Evolutionary conservation across 2,329 filamentous ascomycete genomes (phyloP).

Genomic region (Microsporum audouinii): DNA sequence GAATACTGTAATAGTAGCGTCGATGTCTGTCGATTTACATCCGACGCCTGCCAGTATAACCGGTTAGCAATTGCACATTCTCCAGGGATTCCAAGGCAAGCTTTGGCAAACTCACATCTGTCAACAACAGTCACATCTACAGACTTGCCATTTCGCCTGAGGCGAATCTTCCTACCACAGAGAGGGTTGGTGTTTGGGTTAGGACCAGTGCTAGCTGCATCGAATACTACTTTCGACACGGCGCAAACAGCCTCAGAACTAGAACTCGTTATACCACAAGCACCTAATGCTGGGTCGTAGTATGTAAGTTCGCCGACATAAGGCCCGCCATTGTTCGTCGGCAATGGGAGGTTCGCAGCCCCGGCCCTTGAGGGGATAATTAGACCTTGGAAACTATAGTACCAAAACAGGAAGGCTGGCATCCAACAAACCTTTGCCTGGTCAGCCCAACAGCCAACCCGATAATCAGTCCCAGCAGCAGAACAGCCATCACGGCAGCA

Average conservation of each 20-base stretch:
- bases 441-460: conserved; percentile 25
- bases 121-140: conserved; percentile 58
- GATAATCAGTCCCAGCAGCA: conserved; percentile 25
- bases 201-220: conserved; percentile 42
- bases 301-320: conserved; percentile 58
- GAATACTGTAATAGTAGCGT: conserved; percentile 41
- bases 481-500: conserved; percentile 9
- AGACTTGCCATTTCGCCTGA: conserved; percentile 44
- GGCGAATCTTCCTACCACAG: conserved; percentile 56
- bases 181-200: conserved; percentile 55
- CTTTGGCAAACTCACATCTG: conserved; percentile 38
- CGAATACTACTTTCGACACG: conserved; percentile 56
- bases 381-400: background rate
- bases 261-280: conserved; percentile 51
- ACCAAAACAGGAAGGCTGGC: background rate
- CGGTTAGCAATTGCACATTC: conserved; percentile 9
- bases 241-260: conserved; percentile 52
- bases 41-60: conserved; percentile 29
- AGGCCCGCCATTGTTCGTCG: conserved; percentile 37
- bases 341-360: conserved; percentile 39
- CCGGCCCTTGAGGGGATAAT: background rate
- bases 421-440: background rate
- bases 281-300: conserved; percentile 55
- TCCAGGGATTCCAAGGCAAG: background rate
- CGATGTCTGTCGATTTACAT: conserved; percentile 39